These are phyloP conservation scores for Yamadazyma friedrichii DNA, from an alignment of 1,139 yeast species.

Conservation along the genomic window DNA sequence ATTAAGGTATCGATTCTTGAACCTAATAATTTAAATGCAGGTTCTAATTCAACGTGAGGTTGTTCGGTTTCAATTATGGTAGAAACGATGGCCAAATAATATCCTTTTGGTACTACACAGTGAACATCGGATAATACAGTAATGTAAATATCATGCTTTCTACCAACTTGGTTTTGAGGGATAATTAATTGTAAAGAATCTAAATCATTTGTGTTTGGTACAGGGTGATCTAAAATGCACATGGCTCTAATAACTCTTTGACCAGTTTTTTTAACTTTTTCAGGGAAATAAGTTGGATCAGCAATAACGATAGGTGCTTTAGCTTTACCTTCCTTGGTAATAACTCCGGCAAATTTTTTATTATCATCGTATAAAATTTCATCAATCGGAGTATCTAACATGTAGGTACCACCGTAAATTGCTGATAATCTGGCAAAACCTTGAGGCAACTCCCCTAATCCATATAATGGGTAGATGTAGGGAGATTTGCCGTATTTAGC, in stretches of 20 bases:
- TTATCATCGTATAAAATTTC: constrained; percentile 74
- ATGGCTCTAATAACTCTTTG: constrained; percentile 91
- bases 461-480: constrained; percentile 92
- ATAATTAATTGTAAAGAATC: constrained; percentile 93
- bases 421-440: constrained; percentile 97
- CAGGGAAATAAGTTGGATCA: constrained; percentile 97
- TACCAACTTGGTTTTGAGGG: constrained; percentile 92
- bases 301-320: constrained; percentile 94
- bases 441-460: constrained; percentile 96
- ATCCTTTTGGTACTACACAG: constrained; percentile 87
- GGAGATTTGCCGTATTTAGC: constrained; percentile 97
- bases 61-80: constrained; percentile 92
- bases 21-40: constrained; percentile 91
- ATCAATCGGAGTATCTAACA: constrained; percentile 95
- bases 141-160: constrained; percentile 92
- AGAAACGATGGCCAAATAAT: constrained; percentile 89
- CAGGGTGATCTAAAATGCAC: constrained; percentile 87
- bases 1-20: constrained; percentile 78
- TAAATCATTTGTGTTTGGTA: constrained; percentile 76
- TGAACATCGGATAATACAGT: constrained; percentile 90
- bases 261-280: constrained; percentile 81
- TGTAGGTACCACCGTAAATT: constrained; percentile 97
- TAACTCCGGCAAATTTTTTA: constrained; percentile 74
- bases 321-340: constrained; percentile 88
- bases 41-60: constrained; percentile 90